Conservation (phyloP, 306 rosid species). For the Hippophae gyantsensis region DNA sequence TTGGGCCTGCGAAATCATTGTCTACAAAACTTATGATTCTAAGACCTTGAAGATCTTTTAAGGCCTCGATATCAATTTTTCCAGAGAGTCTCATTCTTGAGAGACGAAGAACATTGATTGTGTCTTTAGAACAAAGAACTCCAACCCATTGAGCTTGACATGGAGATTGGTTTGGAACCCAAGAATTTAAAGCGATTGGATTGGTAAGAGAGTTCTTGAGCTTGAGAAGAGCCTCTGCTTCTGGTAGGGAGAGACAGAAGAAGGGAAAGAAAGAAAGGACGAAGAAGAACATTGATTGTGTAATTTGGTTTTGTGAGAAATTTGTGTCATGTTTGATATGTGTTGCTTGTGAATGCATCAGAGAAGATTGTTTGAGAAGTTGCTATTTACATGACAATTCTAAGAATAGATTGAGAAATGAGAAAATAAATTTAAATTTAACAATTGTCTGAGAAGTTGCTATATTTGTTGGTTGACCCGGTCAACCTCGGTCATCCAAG, state of each 20-base stretch:
- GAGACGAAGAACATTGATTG: slow-evolving; percentile 43
- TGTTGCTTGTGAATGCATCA: slow-evolving; percentile 4
- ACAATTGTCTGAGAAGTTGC: too few species aligned
- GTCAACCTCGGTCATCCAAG: too few species aligned
- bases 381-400: slow-evolving; percentile 22
- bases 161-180: slow-evolving; percentile 42
- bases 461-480: too few species aligned
- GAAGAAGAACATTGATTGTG: background rate
- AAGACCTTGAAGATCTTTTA: slow-evolving; percentile 24
- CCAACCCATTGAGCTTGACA: slow-evolving; percentile 55
- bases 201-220: slow-evolving; percentile 43
- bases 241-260: slow-evolving; percentile 17
- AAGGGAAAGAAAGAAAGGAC: background rate
- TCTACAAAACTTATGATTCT: slow-evolving; percentile 43
- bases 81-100: slow-evolving; percentile 47
- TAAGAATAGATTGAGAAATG: slow-evolving; percentile 15
- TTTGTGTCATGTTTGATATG: slow-evolving; percentile 6
- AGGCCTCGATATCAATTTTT: slow-evolving; percentile 35
- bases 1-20: slow-evolving; percentile 57
- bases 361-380: background rate
- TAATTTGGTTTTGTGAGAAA: background rate
- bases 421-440: too few species aligned
- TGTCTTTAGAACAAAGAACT: slow-evolving; percentile 33
- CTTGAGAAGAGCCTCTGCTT: slow-evolving; percentile 43
- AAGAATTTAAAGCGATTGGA: slow-evolving; percentile 28